Conservation (phyloP, 2,329 filamentous ascomycete species). For the Parascedosporium putredinis region DNA sequence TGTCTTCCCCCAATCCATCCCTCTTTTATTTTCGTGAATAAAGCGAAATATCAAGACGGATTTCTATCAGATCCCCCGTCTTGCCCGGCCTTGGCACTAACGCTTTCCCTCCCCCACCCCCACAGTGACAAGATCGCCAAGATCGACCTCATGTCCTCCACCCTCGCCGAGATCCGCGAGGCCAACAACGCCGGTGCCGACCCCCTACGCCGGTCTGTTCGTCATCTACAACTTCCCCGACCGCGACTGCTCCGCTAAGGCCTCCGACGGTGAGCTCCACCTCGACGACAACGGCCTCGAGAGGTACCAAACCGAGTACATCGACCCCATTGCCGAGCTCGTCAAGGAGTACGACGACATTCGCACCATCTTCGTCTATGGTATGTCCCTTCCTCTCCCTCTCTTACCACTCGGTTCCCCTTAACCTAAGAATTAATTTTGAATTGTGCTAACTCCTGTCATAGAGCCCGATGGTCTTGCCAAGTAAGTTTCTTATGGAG, state of each 20-base stretch:
- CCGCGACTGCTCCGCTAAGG: constrained; percentile 46
- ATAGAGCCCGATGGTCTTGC: constrained; percentile 50
- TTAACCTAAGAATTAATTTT: too few relatives aligned
- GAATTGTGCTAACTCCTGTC: constrained; percentile 15
- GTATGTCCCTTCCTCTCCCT: not conserved
- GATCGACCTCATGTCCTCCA: constrained; percentile 33
- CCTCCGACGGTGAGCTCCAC: constrained; percentile 45
- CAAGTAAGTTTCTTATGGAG: too few relatives aligned
- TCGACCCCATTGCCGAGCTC: constrained; percentile 34
- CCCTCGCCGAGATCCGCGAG: constrained; percentile 31
- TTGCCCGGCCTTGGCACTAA: too few relatives aligned
- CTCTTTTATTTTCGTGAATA: too few relatives aligned
- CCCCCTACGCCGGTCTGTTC: constrained; percentile 33
- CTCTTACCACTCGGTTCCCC: too few relatives aligned
- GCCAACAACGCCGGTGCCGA: constrained; percentile 25
- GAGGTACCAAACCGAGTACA: constrained; percentile 43
- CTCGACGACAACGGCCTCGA: constrained; percentile 38
- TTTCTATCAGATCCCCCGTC: too few relatives aligned
- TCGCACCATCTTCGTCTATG: constrained; percentile 24
- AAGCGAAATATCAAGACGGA: too few relatives aligned
- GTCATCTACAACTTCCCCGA: constrained; percentile 47
- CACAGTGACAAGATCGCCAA: constrained; percentile 38
- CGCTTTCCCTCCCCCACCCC: not conserved
- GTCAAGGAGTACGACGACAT: constrained; percentile 33
- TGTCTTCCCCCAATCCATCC: too few relatives aligned